Conservation (phyloP, 768 basidiomycete species). For the Mycena alexandri region DNA sequence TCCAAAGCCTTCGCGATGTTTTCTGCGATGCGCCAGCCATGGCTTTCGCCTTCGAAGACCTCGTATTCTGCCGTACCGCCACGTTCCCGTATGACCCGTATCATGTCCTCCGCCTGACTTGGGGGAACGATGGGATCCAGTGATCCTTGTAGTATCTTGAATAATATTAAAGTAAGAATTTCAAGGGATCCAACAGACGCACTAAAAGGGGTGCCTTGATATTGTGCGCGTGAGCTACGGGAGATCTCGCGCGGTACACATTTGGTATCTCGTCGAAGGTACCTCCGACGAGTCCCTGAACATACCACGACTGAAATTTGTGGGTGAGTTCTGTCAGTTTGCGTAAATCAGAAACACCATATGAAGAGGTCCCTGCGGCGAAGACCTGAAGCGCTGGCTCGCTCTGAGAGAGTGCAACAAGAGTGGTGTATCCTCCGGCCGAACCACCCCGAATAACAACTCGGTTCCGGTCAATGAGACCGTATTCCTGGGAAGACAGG, state of each 20-base stretch:
- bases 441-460: constrained; percentile 69
- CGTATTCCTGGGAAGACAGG: constrained; percentile 50
- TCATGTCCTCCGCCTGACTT: constrained; percentile 61
- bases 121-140: constrained; percentile 66
- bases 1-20: constrained; percentile 57
- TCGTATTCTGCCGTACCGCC: constrained; percentile 58
- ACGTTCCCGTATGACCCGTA: constrained; percentile 53
- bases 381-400: constrained; percentile 52
- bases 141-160: constrained; percentile 66
- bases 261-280: constrained; percentile 59
- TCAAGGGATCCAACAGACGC: constrained; percentile 27
- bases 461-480: constrained; percentile 63
- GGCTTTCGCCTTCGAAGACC: constrained; percentile 65
- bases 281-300: constrained; percentile 66
- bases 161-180: background rate
- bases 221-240: constrained; percentile 62
- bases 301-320: constrained; percentile 65
- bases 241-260: constrained; percentile 66
- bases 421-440: constrained; percentile 69
- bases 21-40: constrained; percentile 60
- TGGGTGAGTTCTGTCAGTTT: constrained; percentile 66
- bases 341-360: constrained; percentile 66
- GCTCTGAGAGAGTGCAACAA: constrained; percentile 49
- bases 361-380: constrained; percentile 62
- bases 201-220: constrained; percentile 68